Evolutionary conservation across 805 yeast genomes (phyloP).

Genomic region (Myxozyma neotropica): DNA sequence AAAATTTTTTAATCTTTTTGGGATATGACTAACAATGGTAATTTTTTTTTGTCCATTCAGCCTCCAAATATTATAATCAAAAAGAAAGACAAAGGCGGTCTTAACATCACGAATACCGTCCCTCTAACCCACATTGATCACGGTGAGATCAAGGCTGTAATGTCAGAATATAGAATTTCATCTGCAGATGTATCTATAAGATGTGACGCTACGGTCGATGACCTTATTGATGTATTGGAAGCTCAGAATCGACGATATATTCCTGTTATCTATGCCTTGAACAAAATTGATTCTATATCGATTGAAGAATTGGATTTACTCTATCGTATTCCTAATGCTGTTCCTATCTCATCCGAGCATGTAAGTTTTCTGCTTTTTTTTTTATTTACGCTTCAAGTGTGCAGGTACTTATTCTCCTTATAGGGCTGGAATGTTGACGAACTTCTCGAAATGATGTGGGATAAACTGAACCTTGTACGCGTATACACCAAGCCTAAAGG

Average conservation of each 20-base stretch:
- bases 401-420: neutral
- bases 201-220: constrained; percentile 98
- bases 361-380: constrained; percentile 12
- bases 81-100: constrained; percentile 95
- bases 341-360: constrained; percentile 92
- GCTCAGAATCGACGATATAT: constrained; percentile 88
- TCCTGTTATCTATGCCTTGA: constrained; percentile 92
- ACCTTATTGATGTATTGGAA: constrained; percentile 90
- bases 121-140: constrained; percentile 88
- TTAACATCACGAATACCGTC: constrained; percentile 89
- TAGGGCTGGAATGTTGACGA: constrained; percentile 95
- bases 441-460: constrained; percentile 94
- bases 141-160: constrained; percentile 93
- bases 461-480: constrained; percentile 81
- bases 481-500: constrained; percentile 98
- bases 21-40: too few relatives aligned
- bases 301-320: constrained; percentile 89
- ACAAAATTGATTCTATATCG: constrained; percentile 94
- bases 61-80: constrained; percentile 92
- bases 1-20: too few relatives aligned
- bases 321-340: constrained; percentile 93
- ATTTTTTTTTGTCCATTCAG: constrained; percentile 30
- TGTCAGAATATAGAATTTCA: constrained; percentile 91
- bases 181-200: constrained; percentile 96
- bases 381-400: neutral